These are phyloP conservation scores for Fusarium incarnatum DNA, from an alignment of 2,329 filamentous ascomycete species.

Conservation along the genomic window DNA sequence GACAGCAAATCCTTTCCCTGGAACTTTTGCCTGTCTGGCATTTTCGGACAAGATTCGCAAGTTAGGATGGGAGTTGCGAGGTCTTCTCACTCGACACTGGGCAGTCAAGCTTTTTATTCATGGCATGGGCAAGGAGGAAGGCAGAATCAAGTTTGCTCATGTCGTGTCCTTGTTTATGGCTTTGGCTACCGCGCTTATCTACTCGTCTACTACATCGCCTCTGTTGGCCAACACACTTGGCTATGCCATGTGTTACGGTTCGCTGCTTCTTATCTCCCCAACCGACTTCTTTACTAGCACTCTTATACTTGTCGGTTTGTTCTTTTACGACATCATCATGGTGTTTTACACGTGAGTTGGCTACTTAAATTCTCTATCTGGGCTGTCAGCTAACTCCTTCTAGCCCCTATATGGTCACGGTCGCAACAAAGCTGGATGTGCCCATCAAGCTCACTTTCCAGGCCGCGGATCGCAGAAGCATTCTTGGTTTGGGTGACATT, in stretches of 20 bases:
- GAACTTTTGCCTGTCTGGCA: constrained; percentile 51
- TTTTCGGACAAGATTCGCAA: constrained; percentile 40
- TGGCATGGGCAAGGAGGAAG: constrained; percentile 60
- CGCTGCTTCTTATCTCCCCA: constrained; percentile 85
- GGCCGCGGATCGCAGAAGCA: constrained; percentile 74
- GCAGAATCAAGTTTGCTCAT: constrained; percentile 67
- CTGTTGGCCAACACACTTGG: constrained; percentile 86
- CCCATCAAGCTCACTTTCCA: constrained; percentile 91
- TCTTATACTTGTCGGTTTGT: constrained; percentile 80
- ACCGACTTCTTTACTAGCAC: constrained; percentile 88
- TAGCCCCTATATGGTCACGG: constrained; percentile 84
- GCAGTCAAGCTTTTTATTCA: constrained; percentile 62
- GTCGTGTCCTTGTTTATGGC: constrained; percentile 67
- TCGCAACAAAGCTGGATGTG: constrained; percentile 89
- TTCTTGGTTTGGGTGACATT: constrained; percentile 95
- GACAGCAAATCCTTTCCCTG: constrained; percentile 49
- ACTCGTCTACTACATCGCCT: constrained; percentile 71
- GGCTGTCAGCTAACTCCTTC: constrained; percentile 33
- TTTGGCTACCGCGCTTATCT: constrained; percentile 66
- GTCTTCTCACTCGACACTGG: constrained; percentile 65
- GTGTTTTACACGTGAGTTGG: constrained; percentile 80
- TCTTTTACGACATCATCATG: constrained; percentile 95
- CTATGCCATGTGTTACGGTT: constrained; percentile 86
- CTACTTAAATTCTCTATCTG: neutral
- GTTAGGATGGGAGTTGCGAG: constrained; percentile 62